Evolutionary conservation across 768 basidiomycete genomes (phyloP), one percentile per base, ranked within the genome.

Genomic region (Panaeolus papilionaceus): DNA sequence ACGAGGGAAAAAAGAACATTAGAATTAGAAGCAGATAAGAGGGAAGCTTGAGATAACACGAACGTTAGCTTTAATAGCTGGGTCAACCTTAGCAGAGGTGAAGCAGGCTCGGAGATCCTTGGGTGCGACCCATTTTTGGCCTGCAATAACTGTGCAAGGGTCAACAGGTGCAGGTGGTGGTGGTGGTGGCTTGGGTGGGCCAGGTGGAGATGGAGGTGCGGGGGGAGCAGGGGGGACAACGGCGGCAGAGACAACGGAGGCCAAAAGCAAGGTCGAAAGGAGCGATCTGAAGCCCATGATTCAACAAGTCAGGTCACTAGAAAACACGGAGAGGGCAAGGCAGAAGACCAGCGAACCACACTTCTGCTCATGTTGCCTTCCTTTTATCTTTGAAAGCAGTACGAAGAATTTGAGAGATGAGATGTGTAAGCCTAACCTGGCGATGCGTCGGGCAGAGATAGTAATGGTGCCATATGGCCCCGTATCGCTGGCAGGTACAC

Each of bases 71-170:
- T 51, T 45, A 37, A 51, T 38, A 6, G 28, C 49, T 23, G 45
- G 45, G 28, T 64, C 44, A 2, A 64, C 45, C 38, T 45, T 51
- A 12, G 37, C 45, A 8, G 47, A 64, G 23, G 45, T 37, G 47
- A 51, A 64, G 45, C 64, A 64, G 10, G 64, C 64, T 38, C 64
- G 45, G 16, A 64, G 18, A 12, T 51, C 64, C 10, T 37, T 5
- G 12, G 64, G 64, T 33, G 64, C 64, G 4, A 64, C 64, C 64
- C 64, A 64, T 16, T 64, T 64, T 9, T 64, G 54, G 4, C 54
- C 54, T 2, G 54, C 54, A 16, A 58, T 28, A 4, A 33, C 54
- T 10, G 3, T 58, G 7, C 54, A 58, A 16, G 28, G 28, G 16
- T 58, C 54, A 12, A 37, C 26, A 33, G 26, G 26, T 7, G 54